Percentiles rank a stretch among this genome's conserved stretches.
phyloP scores from a whole-genome alignment of 2,329 filamentous ascomycete species.

The Cladophialophora psammophila region DNA sequence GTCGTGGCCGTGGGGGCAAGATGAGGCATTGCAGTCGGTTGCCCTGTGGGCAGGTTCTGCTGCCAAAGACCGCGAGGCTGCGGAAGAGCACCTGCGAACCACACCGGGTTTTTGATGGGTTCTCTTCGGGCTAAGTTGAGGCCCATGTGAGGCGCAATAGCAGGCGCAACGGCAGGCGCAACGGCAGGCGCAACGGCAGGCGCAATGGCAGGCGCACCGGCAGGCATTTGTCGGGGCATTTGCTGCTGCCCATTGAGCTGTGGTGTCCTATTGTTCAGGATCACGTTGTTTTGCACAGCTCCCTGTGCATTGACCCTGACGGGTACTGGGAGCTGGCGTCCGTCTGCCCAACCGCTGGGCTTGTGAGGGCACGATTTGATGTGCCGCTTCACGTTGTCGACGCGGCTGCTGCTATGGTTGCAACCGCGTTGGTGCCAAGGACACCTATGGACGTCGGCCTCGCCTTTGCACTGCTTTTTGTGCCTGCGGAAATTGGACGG shows the following conservation, averaged over 20 bases:
- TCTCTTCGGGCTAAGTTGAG: background rate
- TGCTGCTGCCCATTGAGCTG: background rate
- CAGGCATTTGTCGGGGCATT: background rate
- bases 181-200: background rate
- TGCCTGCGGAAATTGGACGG: constrained; percentile 5
- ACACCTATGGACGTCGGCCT: background rate
- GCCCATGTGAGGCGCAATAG: background rate
- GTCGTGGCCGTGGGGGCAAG: background rate
- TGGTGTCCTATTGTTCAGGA: background rate
- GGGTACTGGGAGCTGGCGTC: background rate
- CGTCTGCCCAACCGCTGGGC: background rate
- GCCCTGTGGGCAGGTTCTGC: background rate
- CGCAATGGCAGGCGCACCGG: background rate
- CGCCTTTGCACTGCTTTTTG: background rate
- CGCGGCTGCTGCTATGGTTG: background rate
- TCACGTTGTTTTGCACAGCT: background rate
- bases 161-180: background rate
- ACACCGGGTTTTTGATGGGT: background rate
- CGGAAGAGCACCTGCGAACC: background rate
- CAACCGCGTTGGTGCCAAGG: background rate
- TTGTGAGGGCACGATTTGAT: background rate
- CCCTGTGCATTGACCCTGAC: background rate
- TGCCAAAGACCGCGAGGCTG: background rate
- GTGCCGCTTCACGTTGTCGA: constrained; percentile 24
- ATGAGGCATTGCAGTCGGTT: background rate